Conservation (phyloP, 371 early-diverging fungal species). For the Lichtheimia hyalospora region DNA sequence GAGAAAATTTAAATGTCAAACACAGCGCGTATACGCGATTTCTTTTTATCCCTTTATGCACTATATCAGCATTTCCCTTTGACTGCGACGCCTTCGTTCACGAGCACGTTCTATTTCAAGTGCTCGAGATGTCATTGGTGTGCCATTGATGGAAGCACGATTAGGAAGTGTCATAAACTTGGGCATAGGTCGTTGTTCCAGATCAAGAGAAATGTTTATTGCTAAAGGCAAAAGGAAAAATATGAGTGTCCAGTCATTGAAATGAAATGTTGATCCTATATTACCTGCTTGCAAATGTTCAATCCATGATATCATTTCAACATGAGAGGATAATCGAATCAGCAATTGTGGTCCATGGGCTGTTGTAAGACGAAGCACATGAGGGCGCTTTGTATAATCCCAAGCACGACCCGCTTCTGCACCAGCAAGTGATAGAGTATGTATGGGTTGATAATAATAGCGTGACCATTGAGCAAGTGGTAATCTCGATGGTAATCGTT, state of each 20-base stretch:
- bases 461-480: constrained; percentile 27
- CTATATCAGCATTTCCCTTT: constrained; percentile 35
- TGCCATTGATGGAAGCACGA: constrained; percentile 16
- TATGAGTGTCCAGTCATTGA: neutral
- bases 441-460: constrained; percentile 31
- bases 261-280: neutral
- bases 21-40: neutral
- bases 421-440: constrained; percentile 34
- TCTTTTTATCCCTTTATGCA: neutral
- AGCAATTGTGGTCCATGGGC: constrained; percentile 44
- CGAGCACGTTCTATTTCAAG: constrained; percentile 34
- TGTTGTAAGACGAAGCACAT: constrained; percentile 35
- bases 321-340: constrained; percentile 30
- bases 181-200: constrained; percentile 49
- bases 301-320: constrained; percentile 50
- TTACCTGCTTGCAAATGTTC: constrained; percentile 53
- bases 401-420: constrained; percentile 44
- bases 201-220: constrained; percentile 45
- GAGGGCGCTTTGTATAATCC: constrained; percentile 44
- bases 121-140: constrained; percentile 19
- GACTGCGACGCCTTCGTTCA: constrained; percentile 38
- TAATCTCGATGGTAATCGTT: constrained; percentile 12
- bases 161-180: constrained; percentile 45
- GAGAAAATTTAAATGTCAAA: constrained; percentile 6
- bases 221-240: constrained; percentile 13